Base-by-base conservation (phyloP, 805 yeast genomes). In the Yamadazyma olivae region DNA sequence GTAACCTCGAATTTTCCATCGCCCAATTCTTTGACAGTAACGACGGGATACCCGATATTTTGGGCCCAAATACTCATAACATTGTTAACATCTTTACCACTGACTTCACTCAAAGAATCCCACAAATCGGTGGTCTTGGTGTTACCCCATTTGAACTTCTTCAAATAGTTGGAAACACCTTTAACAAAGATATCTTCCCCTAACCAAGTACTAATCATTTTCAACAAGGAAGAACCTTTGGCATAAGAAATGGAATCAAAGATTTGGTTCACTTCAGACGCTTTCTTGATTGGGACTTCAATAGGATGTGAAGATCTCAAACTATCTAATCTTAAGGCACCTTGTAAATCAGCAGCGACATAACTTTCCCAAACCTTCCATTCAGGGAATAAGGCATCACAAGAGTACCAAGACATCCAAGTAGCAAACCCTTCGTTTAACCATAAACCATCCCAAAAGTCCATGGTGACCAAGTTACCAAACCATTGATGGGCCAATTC, bases 401-500 rank as follows among this genome's bases (percentile, higher is more conserved):
- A 81, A 7, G 90, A 83, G 54, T 77, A 81, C 89, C 91, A 85
- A 4, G 91, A 84, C 83, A 83, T 83, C 87, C 91, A 85, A 36
- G 95, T 85, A 32, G 95, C 95, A 50, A 85, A 86, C 30, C 93
- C 91, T 66, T 85, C 95, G 56, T 85, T 85, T 50, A 85, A 74
- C 91, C 93, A 85, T 52, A 85, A 73, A 46, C 87, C 91, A 60
- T 83, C 87, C 95, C 95, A 85, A 82, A 87, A 85, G 54, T 84
- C 90, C 95, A 85, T 85, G 36, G 95, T 85, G 41, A 85, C 95
- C 61, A 85, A 71, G 61, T 85, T 82, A 56, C 95, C 95, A 52
- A 85, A 85, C 95, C 95, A 85, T 67, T 85, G 95, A 61, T 85
- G 95, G 33, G 95, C 93, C 65, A 85, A 73, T 64, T 85, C 95